Conservation (phyloP, 495 filamentous ascomycete genomes). For the Daldinia decipiens region DNA sequence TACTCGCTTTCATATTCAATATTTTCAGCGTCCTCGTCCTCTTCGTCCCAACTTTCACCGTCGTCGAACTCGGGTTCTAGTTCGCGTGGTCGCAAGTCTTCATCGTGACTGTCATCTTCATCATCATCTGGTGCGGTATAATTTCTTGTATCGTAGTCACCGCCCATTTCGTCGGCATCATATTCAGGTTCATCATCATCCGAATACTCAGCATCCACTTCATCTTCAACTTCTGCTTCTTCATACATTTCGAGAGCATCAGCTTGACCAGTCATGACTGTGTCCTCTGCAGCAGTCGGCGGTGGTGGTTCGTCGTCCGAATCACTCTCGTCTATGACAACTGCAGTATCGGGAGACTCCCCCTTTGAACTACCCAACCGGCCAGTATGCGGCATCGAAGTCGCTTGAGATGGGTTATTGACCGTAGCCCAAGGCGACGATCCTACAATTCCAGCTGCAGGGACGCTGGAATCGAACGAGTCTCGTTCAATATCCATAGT, state of each 20-base stretch:
- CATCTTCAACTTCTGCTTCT: slow-evolving; percentile 43
- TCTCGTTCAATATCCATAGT: slow-evolving; percentile 21
- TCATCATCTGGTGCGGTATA: slow-evolving; percentile 50
- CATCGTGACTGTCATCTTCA: slow-evolving; percentile 51
- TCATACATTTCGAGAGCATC: slow-evolving; percentile 44
- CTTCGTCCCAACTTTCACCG: slow-evolving; percentile 45
- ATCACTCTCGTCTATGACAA: slow-evolving; percentile 44
- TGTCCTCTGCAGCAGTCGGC: slow-evolving; percentile 34
- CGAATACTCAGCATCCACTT: slow-evolving; percentile 42
- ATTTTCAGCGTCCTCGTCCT: slow-evolving; percentile 45
- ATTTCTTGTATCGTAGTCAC: slow-evolving; percentile 46
- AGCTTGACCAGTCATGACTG: slow-evolving; percentile 29
- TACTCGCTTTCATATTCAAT: slow-evolving; percentile 39
- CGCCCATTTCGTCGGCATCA: slow-evolving; percentile 46
- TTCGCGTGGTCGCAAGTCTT: slow-evolving; percentile 39
- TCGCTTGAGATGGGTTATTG: slow-evolving; percentile 35
- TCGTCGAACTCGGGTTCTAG: slow-evolving; percentile 46
- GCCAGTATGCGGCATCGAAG: slow-evolving; percentile 23
- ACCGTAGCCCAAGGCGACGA: slow-evolving; percentile 34
- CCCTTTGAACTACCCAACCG: slow-evolving; percentile 36
- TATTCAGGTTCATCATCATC: slow-evolving; percentile 56
- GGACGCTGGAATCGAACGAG: neutral
- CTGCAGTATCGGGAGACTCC: slow-evolving; percentile 39
- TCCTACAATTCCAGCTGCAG: slow-evolving; percentile 2
- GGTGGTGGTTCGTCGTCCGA: slow-evolving; percentile 36